Conservation (phyloP, 805 yeast species). For the Lipomyces spencermartinsiae region DNA sequence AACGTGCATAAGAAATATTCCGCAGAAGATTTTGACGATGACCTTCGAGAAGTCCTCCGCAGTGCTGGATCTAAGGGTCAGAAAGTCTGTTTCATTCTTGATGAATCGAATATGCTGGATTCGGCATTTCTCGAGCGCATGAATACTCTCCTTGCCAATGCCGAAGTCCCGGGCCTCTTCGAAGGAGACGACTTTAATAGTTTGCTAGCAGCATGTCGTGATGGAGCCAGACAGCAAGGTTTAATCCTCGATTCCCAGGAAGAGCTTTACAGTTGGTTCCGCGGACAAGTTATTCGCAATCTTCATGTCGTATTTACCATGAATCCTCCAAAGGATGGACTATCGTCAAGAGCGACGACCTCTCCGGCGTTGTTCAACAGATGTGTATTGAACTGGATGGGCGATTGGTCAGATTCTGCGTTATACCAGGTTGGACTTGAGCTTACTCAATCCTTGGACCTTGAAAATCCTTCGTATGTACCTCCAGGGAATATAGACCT, state of each 20-base stretch:
- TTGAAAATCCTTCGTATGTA: constrained; percentile 55
- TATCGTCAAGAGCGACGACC: constrained; percentile 57
- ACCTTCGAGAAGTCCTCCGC: constrained; percentile 61
- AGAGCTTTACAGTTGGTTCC: constrained; percentile 79
- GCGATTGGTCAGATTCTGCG: constrained; percentile 70
- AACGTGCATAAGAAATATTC: constrained; percentile 61
- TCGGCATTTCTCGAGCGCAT: constrained; percentile 85
- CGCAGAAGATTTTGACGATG: constrained; percentile 69
- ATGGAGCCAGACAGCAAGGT: constrained; percentile 65
- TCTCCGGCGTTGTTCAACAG: constrained; percentile 91
- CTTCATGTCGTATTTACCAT: constrained; percentile 85
- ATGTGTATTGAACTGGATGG: constrained; percentile 89
- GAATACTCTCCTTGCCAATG: constrained; percentile 92
- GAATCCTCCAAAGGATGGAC: constrained; percentile 55
- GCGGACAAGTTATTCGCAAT: constrained; percentile 66
- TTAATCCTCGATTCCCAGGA: constrained; percentile 67
- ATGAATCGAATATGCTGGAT: constrained; percentile 78
- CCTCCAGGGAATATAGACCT: constrained; percentile 45
- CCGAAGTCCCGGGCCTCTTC: constrained; percentile 89
- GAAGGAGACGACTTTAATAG: constrained; percentile 69
- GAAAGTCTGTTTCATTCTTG: constrained; percentile 72
- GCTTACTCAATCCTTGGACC: constrained; percentile 55
- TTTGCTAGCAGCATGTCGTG: constrained; percentile 61
- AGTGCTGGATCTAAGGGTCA: constrained; percentile 62
- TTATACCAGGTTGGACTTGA: constrained; percentile 57